These are phyloP conservation scores for Abrus precatorius DNA, from an alignment of 306 rosid genomes.

Conservation along the genomic window DNA sequence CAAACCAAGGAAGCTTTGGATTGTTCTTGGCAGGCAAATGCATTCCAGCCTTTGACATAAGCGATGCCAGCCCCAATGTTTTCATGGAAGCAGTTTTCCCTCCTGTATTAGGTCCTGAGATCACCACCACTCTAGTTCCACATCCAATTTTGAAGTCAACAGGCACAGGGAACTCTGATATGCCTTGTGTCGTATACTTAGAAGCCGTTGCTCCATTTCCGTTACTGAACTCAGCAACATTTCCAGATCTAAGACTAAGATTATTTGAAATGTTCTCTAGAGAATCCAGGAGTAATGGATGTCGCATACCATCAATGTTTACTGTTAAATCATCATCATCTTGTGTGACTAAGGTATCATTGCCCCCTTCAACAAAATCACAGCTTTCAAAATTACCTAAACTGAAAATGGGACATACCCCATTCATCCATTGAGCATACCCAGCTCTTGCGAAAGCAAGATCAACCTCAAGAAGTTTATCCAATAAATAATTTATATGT, in stretches of 20 bases:
- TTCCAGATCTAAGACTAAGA: slow-evolving; percentile 46
- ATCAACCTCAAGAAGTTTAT: slow-evolving; percentile 76
- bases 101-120: slow-evolving; percentile 98
- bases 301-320: slow-evolving; percentile 75
- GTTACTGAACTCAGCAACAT: slow-evolving; percentile 50
- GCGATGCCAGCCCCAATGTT: slow-evolving; percentile 86
- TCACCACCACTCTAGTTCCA: slow-evolving; percentile 87
- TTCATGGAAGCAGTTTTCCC: slow-evolving; percentile 99
- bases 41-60: slow-evolving; percentile 98
- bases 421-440: slow-evolving; percentile 89
- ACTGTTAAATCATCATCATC: slow-evolving; percentile 52
- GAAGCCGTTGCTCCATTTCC: slow-evolving; percentile 45
- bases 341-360: neutral
- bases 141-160: slow-evolving; percentile 79
- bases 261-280: slow-evolving; percentile 51
- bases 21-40: slow-evolving; percentile 81
- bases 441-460: slow-evolving; percentile 96
- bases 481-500: slow-evolving; percentile 67
- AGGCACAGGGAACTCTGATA: slow-evolving; percentile 79
- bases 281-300: slow-evolving; percentile 83
- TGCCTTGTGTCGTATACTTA: slow-evolving; percentile 48
- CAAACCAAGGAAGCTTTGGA: slow-evolving; percentile 96
- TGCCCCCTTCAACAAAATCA: slow-evolving; percentile 44
- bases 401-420: slow-evolving; percentile 80
- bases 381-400: slow-evolving; percentile 52